These are phyloP conservation scores for Daldinia eschscholtzii DNA, from an alignment of 2,329 filamentous ascomycete species.

Conservation along the genomic window DNA sequence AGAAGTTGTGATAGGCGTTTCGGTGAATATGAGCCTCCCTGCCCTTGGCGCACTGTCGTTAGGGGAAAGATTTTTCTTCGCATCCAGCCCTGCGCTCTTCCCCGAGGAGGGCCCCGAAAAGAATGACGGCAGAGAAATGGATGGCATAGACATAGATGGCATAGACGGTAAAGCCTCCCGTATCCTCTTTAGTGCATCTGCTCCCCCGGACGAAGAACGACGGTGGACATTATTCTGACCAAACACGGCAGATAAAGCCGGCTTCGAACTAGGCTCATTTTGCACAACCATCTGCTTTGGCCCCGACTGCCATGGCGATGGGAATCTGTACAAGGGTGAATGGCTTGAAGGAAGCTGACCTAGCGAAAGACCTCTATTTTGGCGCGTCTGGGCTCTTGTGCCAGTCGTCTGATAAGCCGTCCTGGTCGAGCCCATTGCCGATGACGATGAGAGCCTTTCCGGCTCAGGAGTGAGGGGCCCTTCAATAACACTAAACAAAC, in stretches of 20 bases:
- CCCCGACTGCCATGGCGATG: conserved; percentile 58
- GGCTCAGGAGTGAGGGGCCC: conserved; percentile 47
- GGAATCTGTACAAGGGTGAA: conserved; percentile 43
- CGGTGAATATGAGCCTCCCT: conserved; percentile 32
- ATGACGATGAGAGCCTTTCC: conserved; percentile 24
- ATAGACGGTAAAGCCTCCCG: conserved; percentile 66
- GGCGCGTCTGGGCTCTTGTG: conserved; percentile 39
- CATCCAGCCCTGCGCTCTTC: conserved; percentile 43
- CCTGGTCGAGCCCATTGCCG: conserved; percentile 19
- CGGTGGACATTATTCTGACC: conserved; percentile 59
- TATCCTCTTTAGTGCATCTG: conserved; percentile 69
- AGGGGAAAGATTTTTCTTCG: conserved; percentile 41
- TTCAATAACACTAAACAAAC: conserved; percentile 56
- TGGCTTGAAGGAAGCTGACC: conserved; percentile 46
- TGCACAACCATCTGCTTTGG: conserved; percentile 56
- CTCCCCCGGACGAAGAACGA: conserved; percentile 67
- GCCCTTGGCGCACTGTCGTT: conserved; percentile 41
- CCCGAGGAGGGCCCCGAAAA: conserved; percentile 55
- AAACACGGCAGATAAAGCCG: conserved; percentile 62
- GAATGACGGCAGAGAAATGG: conserved; percentile 63
- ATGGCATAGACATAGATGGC: conserved; percentile 65
- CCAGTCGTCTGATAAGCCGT: conserved; percentile 14
- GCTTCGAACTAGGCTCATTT: conserved; percentile 51
- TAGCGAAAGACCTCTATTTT: conserved; percentile 49
- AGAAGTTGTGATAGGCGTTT: conserved; percentile 16